These are phyloP conservation scores for Lipomyces mesembrius DNA, from an alignment of 805 yeast species.

Conservation along the genomic window DNA sequence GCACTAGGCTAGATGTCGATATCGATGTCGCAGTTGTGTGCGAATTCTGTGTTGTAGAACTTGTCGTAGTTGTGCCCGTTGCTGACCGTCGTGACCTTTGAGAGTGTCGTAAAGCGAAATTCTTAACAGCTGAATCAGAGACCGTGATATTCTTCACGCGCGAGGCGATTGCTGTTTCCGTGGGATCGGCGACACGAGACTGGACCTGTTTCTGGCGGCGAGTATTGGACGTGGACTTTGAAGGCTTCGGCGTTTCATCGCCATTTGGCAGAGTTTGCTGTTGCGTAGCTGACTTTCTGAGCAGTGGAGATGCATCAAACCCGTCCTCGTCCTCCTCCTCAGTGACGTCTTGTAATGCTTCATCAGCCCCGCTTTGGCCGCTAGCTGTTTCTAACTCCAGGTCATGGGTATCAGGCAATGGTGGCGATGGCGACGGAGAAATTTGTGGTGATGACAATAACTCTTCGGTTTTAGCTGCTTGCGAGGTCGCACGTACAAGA, in stretches of 20 bases:
- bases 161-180: constrained; percentile 30
- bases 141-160: constrained; percentile 31
- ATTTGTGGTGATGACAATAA: constrained; percentile 17
- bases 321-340: constrained; percentile 20
- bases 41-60: constrained; percentile 1
- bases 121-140: constrained; percentile 33
- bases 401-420: constrained; percentile 16
- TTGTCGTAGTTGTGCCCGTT: not conserved
- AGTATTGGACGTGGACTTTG: not conserved
- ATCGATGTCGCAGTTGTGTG: constrained; percentile 9
- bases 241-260: not conserved
- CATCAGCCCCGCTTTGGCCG: constrained; percentile 5
- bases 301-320: constrained; percentile 27
- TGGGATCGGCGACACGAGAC: constrained; percentile 14
- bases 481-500: constrained; percentile 8
- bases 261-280: not conserved
- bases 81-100: not conserved
- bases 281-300: constrained; percentile 4
- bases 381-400: constrained; percentile 2
- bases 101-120: constrained; percentile 18
- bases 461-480: not conserved
- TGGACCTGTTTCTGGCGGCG: constrained; percentile 7
- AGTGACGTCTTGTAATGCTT: constrained; percentile 9
- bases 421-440: constrained; percentile 27
- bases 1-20: constrained; percentile 2